Percentiles rank a stretch among this genome's conserved stretches.
Conservation (phyloP, 306 rosid species). For the Dryas octopetala region DNA sequence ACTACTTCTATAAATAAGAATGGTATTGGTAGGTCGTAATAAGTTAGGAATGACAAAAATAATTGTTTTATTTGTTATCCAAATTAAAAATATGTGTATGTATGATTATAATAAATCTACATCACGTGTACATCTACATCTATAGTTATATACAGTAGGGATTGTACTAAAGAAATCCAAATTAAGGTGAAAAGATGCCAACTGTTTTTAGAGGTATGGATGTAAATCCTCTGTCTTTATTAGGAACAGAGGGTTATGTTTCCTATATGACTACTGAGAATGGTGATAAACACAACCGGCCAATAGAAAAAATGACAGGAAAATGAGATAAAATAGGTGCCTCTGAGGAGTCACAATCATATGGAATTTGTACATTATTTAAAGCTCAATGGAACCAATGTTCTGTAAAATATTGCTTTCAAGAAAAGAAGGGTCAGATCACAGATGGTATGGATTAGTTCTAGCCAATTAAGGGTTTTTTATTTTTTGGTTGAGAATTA, state of each 20-base stretch:
- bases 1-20: neutral
- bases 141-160: neutral
- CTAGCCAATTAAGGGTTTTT: too few species aligned
- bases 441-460: too few species aligned
- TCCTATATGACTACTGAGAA: neutral
- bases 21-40: too few species aligned
- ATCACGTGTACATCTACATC: neutral
- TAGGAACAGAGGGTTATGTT: too few species aligned
- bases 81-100: neutral
- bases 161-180: neutral
- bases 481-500: too few species aligned
- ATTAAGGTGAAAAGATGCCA: conserved; percentile 4
- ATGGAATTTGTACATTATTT: neutral
- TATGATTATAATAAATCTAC: neutral
- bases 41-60: neutral
- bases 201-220: neutral
- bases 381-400: neutral
- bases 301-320: neutral
- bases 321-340: neutral
- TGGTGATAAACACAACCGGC: neutral
- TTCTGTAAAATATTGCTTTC: too few species aligned
- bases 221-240: neutral
- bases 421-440: too few species aligned
- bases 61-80: neutral
- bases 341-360: too few species aligned